Percentiles rank a stretch among this genome's conserved stretches.
Conservation (phyloP, 345 rosid genomes). For the Raphanus sativus region DNA sequence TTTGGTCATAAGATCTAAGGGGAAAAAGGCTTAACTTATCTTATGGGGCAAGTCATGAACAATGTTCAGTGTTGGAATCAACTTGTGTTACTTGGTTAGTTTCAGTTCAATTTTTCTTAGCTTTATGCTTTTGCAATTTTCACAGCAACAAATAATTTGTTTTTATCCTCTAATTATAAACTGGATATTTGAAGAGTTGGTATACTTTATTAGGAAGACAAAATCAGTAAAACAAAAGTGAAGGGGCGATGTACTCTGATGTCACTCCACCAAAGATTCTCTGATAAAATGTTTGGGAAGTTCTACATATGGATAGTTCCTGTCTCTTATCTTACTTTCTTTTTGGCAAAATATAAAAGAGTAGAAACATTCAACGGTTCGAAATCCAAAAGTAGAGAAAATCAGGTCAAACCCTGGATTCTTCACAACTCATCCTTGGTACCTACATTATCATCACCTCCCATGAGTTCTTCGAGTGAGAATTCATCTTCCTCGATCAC, state of each 20-base stretch:
- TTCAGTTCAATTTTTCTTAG: neutral
- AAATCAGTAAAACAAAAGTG: neutral
- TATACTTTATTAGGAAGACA: neutral
- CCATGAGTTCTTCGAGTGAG: slow-evolving; percentile 97
- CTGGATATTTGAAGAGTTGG: neutral
- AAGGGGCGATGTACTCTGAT: neutral
- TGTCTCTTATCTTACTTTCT: slow-evolving; percentile 15
- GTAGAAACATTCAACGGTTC: neutral
- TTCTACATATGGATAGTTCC: slow-evolving; percentile 6
- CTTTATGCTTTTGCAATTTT: neutral
- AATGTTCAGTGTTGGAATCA: neutral
- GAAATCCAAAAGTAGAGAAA: slow-evolving; percentile 5
- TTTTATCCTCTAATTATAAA: neutral
- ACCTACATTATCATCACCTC: slow-evolving; percentile 36
- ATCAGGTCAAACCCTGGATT: slow-evolving; percentile 7
- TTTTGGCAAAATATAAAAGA: neutral
- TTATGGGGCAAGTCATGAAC: neutral
- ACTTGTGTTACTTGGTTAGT: neutral
- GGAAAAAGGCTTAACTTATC: neutral
- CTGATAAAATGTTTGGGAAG: neutral
- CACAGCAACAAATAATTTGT: neutral
- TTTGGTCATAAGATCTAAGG: neutral
- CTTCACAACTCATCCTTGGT: slow-evolving; percentile 65
- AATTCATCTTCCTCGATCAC: slow-evolving; percentile 87
- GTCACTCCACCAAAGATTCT: neutral